Conservation (phyloP, 2,329 filamentous ascomycete genomes). For the Orbilia quercus region DNA sequence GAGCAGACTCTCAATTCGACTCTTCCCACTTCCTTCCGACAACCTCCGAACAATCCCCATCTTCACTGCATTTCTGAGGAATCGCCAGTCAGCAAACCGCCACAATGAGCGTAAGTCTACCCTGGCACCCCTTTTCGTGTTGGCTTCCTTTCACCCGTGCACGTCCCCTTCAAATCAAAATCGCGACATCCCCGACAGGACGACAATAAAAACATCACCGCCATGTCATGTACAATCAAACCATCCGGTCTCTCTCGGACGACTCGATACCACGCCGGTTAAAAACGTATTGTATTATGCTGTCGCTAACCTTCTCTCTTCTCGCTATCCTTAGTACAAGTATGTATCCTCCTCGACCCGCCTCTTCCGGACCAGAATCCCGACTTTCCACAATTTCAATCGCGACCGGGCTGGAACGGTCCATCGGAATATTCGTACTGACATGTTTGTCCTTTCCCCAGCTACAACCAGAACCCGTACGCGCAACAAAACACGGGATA, state of each 20-base stretch:
- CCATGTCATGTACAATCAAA: background rate
- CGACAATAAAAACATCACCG: background rate
- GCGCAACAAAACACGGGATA: slow-evolving; percentile 50
- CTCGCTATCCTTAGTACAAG: slow-evolving; percentile 31
- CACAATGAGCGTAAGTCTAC: slow-evolving; percentile 49
- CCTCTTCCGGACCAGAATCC: background rate
- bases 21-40: slow-evolving; percentile 26
- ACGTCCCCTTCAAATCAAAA: background rate
- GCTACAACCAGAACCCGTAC: slow-evolving; percentile 56
- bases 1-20: slow-evolving; percentile 25
- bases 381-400: background rate
- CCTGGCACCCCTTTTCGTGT: slow-evolving; percentile 31
- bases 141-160: background rate
- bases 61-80: background rate
- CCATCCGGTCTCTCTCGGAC: slow-evolving; percentile 25
- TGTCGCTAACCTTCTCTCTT: slow-evolving; percentile 17
- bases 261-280: too few species aligned
- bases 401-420: background rate
- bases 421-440: slow-evolving; percentile 4
- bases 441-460: slow-evolving; percentile 9
- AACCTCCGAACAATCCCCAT: slow-evolving; percentile 9
- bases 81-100: background rate
- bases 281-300: background rate
- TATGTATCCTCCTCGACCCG: slow-evolving; percentile 17
- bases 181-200: slow-evolving; percentile 1